A percentile compares a stretch with the other conserved stretches of the same genome.
Evolutionary conservation across 1,284 basidiomycete species (phyloP).

Genomic region (Malassezia sp.): DNA sequence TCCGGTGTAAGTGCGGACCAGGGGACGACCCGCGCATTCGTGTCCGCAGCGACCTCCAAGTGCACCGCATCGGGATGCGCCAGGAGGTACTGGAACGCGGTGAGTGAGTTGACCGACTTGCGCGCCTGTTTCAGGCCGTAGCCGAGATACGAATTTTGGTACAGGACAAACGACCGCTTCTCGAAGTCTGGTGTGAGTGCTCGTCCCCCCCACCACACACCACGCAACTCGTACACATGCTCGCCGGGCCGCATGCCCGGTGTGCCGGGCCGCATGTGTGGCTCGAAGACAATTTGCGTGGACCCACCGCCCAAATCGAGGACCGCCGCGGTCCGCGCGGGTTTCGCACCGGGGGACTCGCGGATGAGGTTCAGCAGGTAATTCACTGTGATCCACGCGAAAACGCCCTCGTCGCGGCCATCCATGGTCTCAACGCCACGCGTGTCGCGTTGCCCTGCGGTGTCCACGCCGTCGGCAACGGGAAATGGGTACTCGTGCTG

Average conservation of each 20-base stretch:
- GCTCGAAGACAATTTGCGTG: constrained; percentile 96
- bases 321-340: constrained; percentile 66
- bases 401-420: constrained; percentile 81
- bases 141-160: constrained; percentile 55
- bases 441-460: constrained; percentile 11
- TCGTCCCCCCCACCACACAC: too few species aligned
- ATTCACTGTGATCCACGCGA: constrained; percentile 96
- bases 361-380: constrained; percentile 52
- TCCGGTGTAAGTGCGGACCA: constrained; percentile 45
- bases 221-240: constrained; percentile 75
- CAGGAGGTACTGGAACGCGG: constrained; percentile 67
- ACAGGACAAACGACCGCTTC: constrained; percentile 31
- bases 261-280: constrained; percentile 50
- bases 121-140: constrained; percentile 90
- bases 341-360: constrained; percentile 53
- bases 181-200: too few species aligned
- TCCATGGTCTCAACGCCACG: constrained; percentile 59
- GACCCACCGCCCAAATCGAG: constrained; percentile 93
- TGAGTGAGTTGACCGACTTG: constrained; percentile 70
- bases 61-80: constrained; percentile 43
- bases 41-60: constrained; percentile 18
- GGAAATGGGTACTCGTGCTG: constrained; percentile 62
- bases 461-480: constrained; percentile 32
- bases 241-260: constrained; percentile 66
- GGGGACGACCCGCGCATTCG: too few species aligned